Percentiles rank a stretch among this genome's conserved stretches.
Evolutionary conservation across 768 basidiomycete genomes (phyloP).

Genomic region (Suillus cothurnatus): DNA sequence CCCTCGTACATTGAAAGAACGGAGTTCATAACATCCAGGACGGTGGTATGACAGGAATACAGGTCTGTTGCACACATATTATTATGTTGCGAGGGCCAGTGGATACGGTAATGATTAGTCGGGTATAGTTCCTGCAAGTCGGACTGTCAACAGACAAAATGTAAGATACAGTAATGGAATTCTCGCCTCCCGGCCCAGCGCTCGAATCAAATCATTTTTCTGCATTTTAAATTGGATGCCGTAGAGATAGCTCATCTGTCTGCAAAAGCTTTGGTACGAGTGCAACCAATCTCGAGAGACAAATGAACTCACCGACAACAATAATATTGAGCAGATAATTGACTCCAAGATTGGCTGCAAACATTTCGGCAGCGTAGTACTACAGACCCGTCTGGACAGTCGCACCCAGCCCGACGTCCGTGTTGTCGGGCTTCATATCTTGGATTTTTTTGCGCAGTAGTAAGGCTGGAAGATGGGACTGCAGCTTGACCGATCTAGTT

Average conservation of each 20-base stretch:
- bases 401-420: no score
- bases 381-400: no score
- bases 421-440: no score
- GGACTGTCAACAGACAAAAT: background rate
- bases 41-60: constrained; percentile 76
- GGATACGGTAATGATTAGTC: constrained; percentile 75
- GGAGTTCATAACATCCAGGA: constrained; percentile 69
- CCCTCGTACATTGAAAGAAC: constrained; percentile 72
- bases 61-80: constrained; percentile 78
- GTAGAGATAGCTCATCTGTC: constrained; percentile 90
- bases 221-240: constrained; percentile 67
- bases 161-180: constrained; percentile 2
- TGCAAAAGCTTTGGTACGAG: no score
- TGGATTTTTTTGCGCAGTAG: no score
- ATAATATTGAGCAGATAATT: no score
- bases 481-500: no score
- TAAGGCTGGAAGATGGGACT: no score
- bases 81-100: constrained; percentile 92
- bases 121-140: constrained; percentile 76
- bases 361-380: no score
- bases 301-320: no score
- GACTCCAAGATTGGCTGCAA: no score
- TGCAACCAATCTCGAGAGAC: no score
- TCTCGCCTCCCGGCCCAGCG: constrained; percentile 72
- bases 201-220: constrained; percentile 75